These are phyloP conservation scores for Aphanomyces cochlioides DNA, from an alignment of 352 stramenopile genomes.

Conservation along the genomic window DNA sequence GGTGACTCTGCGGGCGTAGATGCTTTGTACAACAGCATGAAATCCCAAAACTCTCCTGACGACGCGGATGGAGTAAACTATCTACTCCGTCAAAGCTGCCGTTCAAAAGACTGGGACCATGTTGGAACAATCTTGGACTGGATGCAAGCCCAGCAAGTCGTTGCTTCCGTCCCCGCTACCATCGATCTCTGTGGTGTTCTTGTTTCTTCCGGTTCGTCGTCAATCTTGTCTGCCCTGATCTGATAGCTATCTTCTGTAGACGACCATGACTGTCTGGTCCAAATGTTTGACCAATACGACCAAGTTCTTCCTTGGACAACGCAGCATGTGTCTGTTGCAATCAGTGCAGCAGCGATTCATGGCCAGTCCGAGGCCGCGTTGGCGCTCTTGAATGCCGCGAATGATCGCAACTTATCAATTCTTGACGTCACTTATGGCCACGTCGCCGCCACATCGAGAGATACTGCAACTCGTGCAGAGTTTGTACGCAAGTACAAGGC, in stretches of 20 bases:
- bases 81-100: not conserved
- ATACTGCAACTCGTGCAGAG: not conserved
- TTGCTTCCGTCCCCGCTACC: not conserved
- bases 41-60: not conserved
- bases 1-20: too few species aligned
- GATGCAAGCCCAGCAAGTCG: not conserved
- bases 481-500: conserved; percentile 21
- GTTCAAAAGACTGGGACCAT: not conserved
- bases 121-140: not conserved
- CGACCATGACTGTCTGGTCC: not conserved
- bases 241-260: not conserved
- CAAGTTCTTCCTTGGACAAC: conserved; percentile 14
- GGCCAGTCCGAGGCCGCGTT: not conserved
- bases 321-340: conserved; percentile 2
- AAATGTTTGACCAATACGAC: conserved; percentile 1
- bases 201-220: not conserved
- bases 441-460: not conserved
- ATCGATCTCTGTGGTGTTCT: not conserved
- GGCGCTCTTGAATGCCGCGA: not conserved
- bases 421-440: conserved; percentile 29
- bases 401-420: not conserved
- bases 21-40: not conserved
- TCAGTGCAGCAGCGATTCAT: conserved; percentile 21
- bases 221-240: too few species aligned
- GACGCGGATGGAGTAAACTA: not conserved